Conservation (phyloP, 139 green algal species). For the Chlorella sp. region DNA sequence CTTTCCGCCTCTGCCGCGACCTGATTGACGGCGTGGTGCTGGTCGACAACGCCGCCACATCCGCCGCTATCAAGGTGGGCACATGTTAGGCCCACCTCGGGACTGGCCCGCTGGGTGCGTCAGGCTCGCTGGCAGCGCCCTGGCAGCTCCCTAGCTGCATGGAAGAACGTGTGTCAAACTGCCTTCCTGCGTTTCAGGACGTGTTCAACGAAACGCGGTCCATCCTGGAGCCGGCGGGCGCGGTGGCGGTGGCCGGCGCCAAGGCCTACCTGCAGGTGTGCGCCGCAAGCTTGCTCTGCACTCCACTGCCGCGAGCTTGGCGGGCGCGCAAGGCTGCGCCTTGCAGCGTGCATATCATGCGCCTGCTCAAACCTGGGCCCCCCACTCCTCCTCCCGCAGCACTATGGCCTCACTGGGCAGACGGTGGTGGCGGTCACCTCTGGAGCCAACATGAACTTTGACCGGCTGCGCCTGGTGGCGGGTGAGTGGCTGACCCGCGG, state of each 20-base stretch:
- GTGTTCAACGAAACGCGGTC: constrained; percentile 88
- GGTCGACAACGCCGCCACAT: constrained; percentile 88
- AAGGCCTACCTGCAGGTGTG: constrained; percentile 75
- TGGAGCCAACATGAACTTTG: constrained; percentile 96
- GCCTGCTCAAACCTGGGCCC: not conserved
- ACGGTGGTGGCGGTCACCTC: constrained; percentile 57
- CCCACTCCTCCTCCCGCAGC: constrained; percentile 34
- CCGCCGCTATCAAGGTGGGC: constrained; percentile 85
- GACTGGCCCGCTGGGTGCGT: not conserved
- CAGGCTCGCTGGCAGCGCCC: no score
- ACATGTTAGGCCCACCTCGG: no score
- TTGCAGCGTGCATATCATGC: not conserved
- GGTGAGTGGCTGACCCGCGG: not conserved
- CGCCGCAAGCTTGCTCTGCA: not conserved
- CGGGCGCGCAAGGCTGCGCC: not conserved
- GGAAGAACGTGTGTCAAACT: no score
- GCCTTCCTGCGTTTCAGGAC: constrained; percentile 46
- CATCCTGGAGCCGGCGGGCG: constrained; percentile 94
- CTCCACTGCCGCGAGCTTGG: no score
- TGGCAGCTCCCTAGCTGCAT: not conserved
- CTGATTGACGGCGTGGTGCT: constrained; percentile 93
- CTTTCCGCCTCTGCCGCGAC: constrained; percentile 89
- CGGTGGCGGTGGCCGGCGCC: constrained; percentile 89
- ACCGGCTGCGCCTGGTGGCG: constrained; percentile 87
- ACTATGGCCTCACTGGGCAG: constrained; percentile 61